These are phyloP conservation scores for Mycena haematopus DNA, from an alignment of 768 basidiomycete genomes.

Conservation along the genomic window DNA sequence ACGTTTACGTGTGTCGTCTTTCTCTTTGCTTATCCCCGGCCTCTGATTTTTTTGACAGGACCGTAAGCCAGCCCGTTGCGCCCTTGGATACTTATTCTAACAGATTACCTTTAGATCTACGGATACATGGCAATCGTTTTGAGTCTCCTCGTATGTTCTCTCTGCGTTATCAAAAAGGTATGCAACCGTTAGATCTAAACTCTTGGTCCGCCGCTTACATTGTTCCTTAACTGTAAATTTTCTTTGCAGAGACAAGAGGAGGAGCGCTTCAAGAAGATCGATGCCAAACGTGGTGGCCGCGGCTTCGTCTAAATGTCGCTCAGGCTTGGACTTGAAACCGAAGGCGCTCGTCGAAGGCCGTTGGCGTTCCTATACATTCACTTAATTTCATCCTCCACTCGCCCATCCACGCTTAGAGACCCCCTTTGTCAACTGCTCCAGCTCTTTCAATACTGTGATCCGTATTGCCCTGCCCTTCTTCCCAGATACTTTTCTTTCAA, in stretches of 20 bases:
- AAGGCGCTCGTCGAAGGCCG: not conserved
- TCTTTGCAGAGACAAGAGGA: slow-evolving; percentile 70
- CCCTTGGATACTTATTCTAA: not conserved
- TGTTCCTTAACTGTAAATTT: not conserved
- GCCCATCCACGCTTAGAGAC: slow-evolving; percentile 6
- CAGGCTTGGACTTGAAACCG: not conserved
- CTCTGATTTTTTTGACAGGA: slow-evolving; percentile 41
- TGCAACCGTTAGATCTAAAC: not conserved
- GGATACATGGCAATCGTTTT: slow-evolving; percentile 85
- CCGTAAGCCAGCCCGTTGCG: slow-evolving; percentile 39
- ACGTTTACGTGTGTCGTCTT: slow-evolving; percentile 76
- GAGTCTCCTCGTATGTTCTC: slow-evolving; percentile 76
- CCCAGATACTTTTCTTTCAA: slow-evolving; percentile 5
- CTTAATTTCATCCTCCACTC: too few relatives aligned
- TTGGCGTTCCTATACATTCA: not conserved
- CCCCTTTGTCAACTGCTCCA: not conserved
- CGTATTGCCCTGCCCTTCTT: slow-evolving; percentile 12
- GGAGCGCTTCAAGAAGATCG: slow-evolving; percentile 88
- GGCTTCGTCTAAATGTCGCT: slow-evolving; percentile 73
- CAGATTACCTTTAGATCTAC: slow-evolving; percentile 57
- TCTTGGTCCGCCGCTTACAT: not conserved
- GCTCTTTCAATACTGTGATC: slow-evolving; percentile 13
- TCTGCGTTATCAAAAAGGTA: slow-evolving; percentile 87
- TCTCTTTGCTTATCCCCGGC: not conserved
- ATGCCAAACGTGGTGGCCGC: slow-evolving; percentile 84